Base-by-base conservation (phyloP, 2,329 filamentous ascomycete genomes). In the Colletotrichum orbiculare region DNA sequence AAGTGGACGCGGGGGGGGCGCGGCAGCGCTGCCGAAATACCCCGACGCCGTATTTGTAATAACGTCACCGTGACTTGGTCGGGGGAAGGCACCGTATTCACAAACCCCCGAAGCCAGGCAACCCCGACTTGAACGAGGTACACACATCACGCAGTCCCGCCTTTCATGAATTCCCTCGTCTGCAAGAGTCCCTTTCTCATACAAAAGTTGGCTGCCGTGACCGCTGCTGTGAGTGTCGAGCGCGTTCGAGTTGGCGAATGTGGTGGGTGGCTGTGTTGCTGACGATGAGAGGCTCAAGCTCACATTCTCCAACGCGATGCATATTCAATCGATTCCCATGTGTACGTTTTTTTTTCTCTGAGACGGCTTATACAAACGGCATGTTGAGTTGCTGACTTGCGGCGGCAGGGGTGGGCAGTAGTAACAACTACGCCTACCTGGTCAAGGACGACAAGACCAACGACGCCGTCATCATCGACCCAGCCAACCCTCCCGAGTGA, bases 291-390 rank as follows among this genome's bases (percentile, higher is more conserved):
- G 71, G 38, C 69, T 74, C 67, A 64, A 79, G 77, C 73, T 73
- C 63, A 69, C 72, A 55, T 69, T 68, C 63, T 63, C 73, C 58
- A 84, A 85, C 80, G 80, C 81, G 70, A 96, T 96, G 92, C 91
- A 95, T 87, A 91, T 95, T 81, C 87, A 92, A 79, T 91, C 91
- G 71, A 95, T 96, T 79, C 91, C 92, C 62, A 95, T 96, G 91
- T 95, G 92, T 94, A 87, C 74, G 89, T 82, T 67, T 8, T 7
- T 8, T 7, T 17, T 17, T 17, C n/a, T n/a, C n/a, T 52, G 33
- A 60, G 13, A 12, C 13, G 13, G 9, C 11, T 7, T 6, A 8
- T 10, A 54, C 15, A 11, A 33, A n/a, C 8, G 15, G 13, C 35
- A 38, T 50, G 13, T 13, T 6, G 13, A 35, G 42, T 49, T 35